Evolutionary conservation across 805 yeast genomes (phyloP), one percentile per base, ranked within the genome.

Genomic region (Teunomyces atbi): DNA sequence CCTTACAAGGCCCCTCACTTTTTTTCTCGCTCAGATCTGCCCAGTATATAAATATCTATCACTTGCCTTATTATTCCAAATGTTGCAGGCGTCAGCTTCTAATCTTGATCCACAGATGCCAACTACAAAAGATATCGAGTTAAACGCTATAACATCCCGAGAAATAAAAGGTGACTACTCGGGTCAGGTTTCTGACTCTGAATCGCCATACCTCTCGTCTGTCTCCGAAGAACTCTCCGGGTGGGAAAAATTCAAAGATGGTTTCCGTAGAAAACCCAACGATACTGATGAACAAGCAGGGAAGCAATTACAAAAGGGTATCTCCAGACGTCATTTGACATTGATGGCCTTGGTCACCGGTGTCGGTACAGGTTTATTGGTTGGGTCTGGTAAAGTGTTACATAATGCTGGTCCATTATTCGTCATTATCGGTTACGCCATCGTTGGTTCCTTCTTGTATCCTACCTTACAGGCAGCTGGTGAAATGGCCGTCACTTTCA

Each of bases 401-500:
- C 58, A 57, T 42, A 62, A 58, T 13, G 72, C 76, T 38, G 74
- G 74, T 41, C 71, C 76, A 7, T 48, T 64, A 45, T 62, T 65
- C 46, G 50, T 71, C 41, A 45, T 60, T 44, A 50, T 66, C 16
- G 71, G 69, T 20, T 66, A 60, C 44, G 65, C 63, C 42, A 65
- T 67, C 37, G 68, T 64, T 28, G 72, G 71, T 16, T 60, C 66
- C n/a, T 60, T 65, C 43, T 51, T 67, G 47, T 62, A 59, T 42
- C 70, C 72, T 10, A 69, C 74, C 35, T 61, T 71, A 51, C 71
- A 62, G 52, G 65, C 73, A 11, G 72, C 72, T 27, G 76, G 75
- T 12, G 76, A 72, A 63, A 62, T 83, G 68, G 84, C 87, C 1
- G 82, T 82, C 43, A 74, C 79, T 12, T 84, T 79, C 55, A 68